A percentile compares a stretch with the other conserved stretches of the same genome.
Conservation (phyloP, 1,139 yeast species). For the Protomyces arabidopsidicola region DNA sequence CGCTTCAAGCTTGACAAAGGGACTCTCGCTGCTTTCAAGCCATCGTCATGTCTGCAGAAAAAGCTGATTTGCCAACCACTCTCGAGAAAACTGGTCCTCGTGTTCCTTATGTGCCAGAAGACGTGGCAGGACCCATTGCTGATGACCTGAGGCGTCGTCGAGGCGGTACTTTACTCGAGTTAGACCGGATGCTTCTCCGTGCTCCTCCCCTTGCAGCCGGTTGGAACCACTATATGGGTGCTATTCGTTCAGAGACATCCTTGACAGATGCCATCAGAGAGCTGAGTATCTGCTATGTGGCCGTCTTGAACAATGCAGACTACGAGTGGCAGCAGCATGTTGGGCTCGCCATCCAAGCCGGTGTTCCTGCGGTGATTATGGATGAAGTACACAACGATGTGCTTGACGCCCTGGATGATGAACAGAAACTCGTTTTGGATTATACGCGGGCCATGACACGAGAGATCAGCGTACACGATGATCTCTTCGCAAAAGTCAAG, state of each 20-base stretch:
- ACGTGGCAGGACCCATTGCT: not conserved
- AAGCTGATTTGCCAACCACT: not conserved
- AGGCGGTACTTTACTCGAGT: slow-evolving; percentile 7
- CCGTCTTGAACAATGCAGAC: slow-evolving; percentile 15
- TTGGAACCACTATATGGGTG: slow-evolving; percentile 16
- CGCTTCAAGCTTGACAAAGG: too few relatives aligned
- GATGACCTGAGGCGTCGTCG: slow-evolving; percentile 16
- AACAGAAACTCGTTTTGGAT: not conserved
- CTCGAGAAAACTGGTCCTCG: not conserved
- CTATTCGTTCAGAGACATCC: not conserved
- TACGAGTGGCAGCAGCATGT: slow-evolving; percentile 25
- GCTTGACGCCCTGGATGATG: not conserved
- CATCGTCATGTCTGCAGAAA: not conserved
- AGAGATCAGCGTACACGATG: not conserved
- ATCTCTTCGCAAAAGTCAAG: slow-evolving; percentile 1
- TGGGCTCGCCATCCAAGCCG: slow-evolving; percentile 9
- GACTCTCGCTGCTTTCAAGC: not conserved
- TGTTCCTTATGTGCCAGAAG: slow-evolving; percentile 12
- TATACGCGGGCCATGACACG: slow-evolving; percentile 10
- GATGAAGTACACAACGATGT: not conserved
- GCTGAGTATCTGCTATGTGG: slow-evolving; percentile 17
- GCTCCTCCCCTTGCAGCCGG: slow-evolving; percentile 15
- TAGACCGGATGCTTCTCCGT: slow-evolving; percentile 12
- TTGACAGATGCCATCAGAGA: not conserved
- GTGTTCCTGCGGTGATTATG: not conserved